phyloP scores from a whole-genome alignment of 192 early-diverging fungal genomes.

The Rhizoclosmatium globosum region DNA sequence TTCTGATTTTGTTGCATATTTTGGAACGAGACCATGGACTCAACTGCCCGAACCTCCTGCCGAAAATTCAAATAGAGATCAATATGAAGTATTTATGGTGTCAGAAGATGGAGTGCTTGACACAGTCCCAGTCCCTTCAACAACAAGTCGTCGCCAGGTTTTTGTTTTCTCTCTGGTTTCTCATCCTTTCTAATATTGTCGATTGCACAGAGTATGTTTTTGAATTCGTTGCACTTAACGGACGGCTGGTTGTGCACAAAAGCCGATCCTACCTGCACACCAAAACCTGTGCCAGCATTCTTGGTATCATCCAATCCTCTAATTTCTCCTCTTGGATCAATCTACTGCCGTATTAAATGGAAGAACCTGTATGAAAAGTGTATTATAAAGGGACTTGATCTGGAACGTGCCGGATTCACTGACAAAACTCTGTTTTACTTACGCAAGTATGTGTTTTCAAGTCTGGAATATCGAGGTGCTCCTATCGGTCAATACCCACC shows the following conservation, averaged over 20 bases:
- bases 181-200: too few species aligned
- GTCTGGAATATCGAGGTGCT: neutral
- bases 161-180: neutral
- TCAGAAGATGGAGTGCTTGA: neutral
- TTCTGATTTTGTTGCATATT: conserved; percentile 9
- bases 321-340: neutral
- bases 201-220: neutral
- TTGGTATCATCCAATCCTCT: neutral
- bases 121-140: neutral
- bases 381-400: conserved; percentile 2
- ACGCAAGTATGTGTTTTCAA: conserved; percentile 18
- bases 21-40: neutral
- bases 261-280: conserved; percentile 1
- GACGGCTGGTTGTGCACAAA: conserved; percentile 9
- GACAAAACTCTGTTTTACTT: conserved; percentile 29
- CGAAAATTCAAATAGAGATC: neutral
- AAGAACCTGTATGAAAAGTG: neutral
- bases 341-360: conserved; percentile 21
- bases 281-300: neutral
- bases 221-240: conserved; percentile 5
- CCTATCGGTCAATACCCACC: neutral
- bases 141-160: neutral
- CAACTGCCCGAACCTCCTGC: neutral
- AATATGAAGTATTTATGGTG: neutral
- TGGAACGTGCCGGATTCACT: conserved; percentile 29